These are phyloP conservation scores for Linderniella brevidens DNA, from an alignment of 257 asterid species.

Conservation along the genomic window DNA sequence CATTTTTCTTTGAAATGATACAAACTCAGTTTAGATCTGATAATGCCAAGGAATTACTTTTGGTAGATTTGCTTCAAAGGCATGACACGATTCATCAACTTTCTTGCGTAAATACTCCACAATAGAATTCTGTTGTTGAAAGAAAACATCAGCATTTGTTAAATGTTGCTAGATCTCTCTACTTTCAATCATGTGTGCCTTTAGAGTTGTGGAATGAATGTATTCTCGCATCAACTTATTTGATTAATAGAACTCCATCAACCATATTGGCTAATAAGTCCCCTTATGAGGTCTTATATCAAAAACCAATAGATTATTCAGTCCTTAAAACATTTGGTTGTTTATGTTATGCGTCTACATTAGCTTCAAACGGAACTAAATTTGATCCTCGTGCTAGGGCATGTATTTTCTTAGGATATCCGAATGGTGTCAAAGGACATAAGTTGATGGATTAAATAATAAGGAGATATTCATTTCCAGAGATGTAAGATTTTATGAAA, in stretches of 20 bases:
- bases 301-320: background rate
- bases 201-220: background rate
- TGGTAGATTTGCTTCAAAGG: background rate
- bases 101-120: background rate
- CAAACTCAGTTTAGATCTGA: background rate
- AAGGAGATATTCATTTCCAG: background rate
- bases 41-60: background rate
- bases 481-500: background rate
- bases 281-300: background rate
- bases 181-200: background rate
- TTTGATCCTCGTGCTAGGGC: background rate
- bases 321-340: background rate
- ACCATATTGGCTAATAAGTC: background rate
- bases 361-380: background rate
- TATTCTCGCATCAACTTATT: background rate
- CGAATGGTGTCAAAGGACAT: background rate
- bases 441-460: background rate
- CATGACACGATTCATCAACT: background rate
- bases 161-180: too few relatives aligned
- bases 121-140: background rate
- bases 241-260: conserved; percentile 2
- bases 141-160: background rate
- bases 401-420: conserved; percentile 2
- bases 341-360: conserved; percentile 3
- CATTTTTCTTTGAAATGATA: background rate